Base-by-base conservation (phyloP, 1,284 basidiomycete species). In the Bondarzewia mesenterica region DNA sequence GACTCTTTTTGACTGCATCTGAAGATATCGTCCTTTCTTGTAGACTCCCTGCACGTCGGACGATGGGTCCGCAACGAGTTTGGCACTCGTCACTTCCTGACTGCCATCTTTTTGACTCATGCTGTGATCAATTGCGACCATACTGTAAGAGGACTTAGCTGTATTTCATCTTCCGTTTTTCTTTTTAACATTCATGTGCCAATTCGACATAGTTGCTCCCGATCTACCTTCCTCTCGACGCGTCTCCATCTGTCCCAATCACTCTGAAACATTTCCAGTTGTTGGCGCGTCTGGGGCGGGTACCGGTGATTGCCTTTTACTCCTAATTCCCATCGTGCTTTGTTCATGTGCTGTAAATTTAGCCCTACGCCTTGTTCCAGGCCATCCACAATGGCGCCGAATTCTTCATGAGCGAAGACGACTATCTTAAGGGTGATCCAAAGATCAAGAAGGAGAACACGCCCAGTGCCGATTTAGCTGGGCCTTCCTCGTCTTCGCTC, bases 251-350 rank as follows among this genome's bases (percentile, higher is more conserved):
- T 0, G 79, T 86, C 22, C 85, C 85, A n/a, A 60, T 85, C 26
- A 87, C 85, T 6, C 63, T 87, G 43, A 80, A 82, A 57, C 83
- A 85, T 56, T 87, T 87, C 64, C 74, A 80, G 60, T 59, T 83
- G 18, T 69, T 87, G n/a, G 84, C 84, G 2, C 73, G 71, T 40
- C 63, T 85, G 22, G 82, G 79, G 26, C 70, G 70, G 54, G 63
- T 69, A 45, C 76, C 78, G 14, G 83, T 86, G 55, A 56, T 81
- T 65, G 32, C 25, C 29, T 48, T 22, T 22, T 14, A 18, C 32
- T 22, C 22, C 7, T 43, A 44, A 8, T 43, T 36, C 27, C n/a
- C 27, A 18, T 26, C 36, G 6, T 23, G 27, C 5, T 42, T 4
- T 12, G 14, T 42, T 25, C 14, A 42, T 5, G n/a, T n/a, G 0